A percentile compares a stretch with the other conserved stretches of the same genome.
Conservation (phyloP, 2,329 filamentous ascomycete species). For the Uncinocarpus reesii region DNA sequence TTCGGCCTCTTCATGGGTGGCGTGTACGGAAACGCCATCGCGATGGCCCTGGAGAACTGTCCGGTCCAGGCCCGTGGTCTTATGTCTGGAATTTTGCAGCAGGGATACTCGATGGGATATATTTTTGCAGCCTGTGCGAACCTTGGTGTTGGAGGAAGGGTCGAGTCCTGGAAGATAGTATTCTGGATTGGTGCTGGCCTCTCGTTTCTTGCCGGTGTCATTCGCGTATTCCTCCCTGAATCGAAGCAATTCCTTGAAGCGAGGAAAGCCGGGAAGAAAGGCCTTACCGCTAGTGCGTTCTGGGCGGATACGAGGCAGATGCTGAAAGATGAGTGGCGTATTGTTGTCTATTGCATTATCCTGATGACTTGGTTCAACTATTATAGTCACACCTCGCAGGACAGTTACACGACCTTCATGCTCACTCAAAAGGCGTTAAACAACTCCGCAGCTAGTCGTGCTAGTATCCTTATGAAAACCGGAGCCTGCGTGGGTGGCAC, state of each 20-base stretch:
- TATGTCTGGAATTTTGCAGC: conserved; percentile 53
- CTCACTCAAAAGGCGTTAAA: conserved; percentile 58
- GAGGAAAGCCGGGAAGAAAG: conserved; percentile 49
- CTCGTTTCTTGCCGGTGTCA: conserved; percentile 68
- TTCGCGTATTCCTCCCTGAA: conserved; percentile 69
- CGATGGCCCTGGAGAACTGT: conserved; percentile 54
- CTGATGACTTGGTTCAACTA: conserved; percentile 68
- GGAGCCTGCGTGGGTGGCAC: conserved; percentile 66
- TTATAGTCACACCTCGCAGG: conserved; percentile 70
- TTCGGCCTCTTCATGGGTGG: conserved; percentile 56
- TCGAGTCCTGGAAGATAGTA: conserved; percentile 70
- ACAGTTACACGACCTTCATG: conserved; percentile 76
- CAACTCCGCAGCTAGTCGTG: conserved; percentile 56
- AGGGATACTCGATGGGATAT: conserved; percentile 56
- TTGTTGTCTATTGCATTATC: conserved; percentile 66
- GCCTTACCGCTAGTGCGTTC: conserved; percentile 42
- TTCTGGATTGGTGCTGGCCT: conserved; percentile 84
- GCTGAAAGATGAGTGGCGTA: conserved; percentile 60
- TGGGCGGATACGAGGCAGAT: conserved; percentile 60
- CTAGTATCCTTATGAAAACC: conserved; percentile 70
- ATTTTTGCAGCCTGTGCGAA: conserved; percentile 49
- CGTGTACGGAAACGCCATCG: conserved; percentile 48
- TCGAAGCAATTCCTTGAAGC: conserved; percentile 67
- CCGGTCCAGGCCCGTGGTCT: conserved; percentile 49
- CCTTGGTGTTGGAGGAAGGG: conserved; percentile 53